Evolutionary conservation across 352 stramenopile genomes (phyloP).

Genomic region (Halophytophthora polymorphica): DNA sequence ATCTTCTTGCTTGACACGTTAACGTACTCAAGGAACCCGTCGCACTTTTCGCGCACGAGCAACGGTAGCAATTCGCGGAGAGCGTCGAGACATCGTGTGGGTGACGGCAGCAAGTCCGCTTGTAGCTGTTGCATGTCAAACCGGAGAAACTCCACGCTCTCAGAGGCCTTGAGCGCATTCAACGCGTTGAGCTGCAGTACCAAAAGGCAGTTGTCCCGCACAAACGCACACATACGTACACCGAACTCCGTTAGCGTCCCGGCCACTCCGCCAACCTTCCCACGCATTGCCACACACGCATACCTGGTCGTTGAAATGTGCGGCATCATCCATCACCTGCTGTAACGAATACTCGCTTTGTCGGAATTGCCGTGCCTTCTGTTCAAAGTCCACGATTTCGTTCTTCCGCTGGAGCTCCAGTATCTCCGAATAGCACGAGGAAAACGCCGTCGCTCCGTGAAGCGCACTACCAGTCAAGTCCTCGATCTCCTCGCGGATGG

Average conservation of each 20-base stretch:
- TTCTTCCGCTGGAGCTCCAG: slow-evolving; percentile 39
- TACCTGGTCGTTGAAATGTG: slow-evolving; percentile 41
- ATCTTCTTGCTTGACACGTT: slow-evolving; percentile 34
- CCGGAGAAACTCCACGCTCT: slow-evolving; percentile 39
- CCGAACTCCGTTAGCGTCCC: no score
- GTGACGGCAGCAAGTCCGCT: slow-evolving; percentile 36
- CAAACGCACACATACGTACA: no score
- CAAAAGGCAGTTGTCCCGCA: no score
- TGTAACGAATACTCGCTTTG: slow-evolving; percentile 38
- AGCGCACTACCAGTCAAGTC: slow-evolving; percentile 30
- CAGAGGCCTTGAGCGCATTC: slow-evolving; percentile 10
- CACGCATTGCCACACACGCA: no score
- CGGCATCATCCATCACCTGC: slow-evolving; percentile 37
- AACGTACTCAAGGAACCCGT: slow-evolving; percentile 44
- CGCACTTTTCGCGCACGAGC: slow-evolving; percentile 43
- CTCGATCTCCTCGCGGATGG: slow-evolving; percentile 36
- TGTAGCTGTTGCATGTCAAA: slow-evolving; percentile 43
- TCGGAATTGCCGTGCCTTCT: slow-evolving; percentile 38
- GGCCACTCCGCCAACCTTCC: no score
- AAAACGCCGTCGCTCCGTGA: slow-evolving; percentile 22
- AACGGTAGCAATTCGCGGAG: slow-evolving; percentile 38
- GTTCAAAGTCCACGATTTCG: slow-evolving; percentile 45
- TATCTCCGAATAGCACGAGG: slow-evolving; percentile 28
- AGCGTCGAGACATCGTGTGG: slow-evolving; percentile 31
- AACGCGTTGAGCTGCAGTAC: slow-evolving; percentile 16